Evolutionary conservation across 768 basidiomycete species (phyloP).

Genomic region (Suillus spraguei): DNA sequence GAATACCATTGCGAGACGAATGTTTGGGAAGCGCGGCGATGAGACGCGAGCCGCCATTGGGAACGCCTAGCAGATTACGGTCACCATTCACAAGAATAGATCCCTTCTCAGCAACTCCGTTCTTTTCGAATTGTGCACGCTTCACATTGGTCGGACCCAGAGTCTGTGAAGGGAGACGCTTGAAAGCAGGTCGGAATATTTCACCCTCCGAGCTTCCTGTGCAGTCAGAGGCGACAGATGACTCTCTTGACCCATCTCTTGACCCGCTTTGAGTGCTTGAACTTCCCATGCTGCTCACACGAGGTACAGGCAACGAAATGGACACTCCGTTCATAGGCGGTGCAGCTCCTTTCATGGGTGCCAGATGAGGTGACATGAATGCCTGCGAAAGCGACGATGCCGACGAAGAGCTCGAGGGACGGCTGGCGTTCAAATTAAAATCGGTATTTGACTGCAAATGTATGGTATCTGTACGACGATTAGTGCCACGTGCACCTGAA

Average conservation of each 20-base stretch:
- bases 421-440: slow-evolving; percentile 30
- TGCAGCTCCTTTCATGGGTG: slow-evolving; percentile 20
- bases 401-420: slow-evolving; percentile 41
- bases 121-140: slow-evolving; percentile 45
- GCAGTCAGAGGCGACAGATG: slow-evolving; percentile 34
- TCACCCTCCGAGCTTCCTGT: slow-evolving; percentile 37
- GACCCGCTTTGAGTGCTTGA: slow-evolving; percentile 25
- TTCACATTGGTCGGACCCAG: slow-evolving; percentile 64
- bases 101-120: slow-evolving; percentile 27
- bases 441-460: slow-evolving; percentile 14
- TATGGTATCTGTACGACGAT: background rate
- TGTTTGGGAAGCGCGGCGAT: slow-evolving; percentile 29
- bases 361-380: slow-evolving; percentile 29
- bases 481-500: slow-evolving; percentile 11
- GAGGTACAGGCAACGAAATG: slow-evolving; percentile 38
- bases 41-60: slow-evolving; percentile 27
- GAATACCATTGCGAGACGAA: background rate
- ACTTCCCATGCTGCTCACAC: slow-evolving; percentile 13
- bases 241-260: slow-evolving; percentile 32
- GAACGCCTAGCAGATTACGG: slow-evolving; percentile 8
- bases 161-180: slow-evolving; percentile 73
- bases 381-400: slow-evolving; percentile 44
- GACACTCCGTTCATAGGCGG: slow-evolving; percentile 30
- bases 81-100: background rate
- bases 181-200: slow-evolving; percentile 62